Percentiles rank a stretch among this genome's conserved stretches.
These are phyloP conservation scores for Leccinum longicurvipes DNA, from an alignment of 768 basidiomycete species.

Conservation along the genomic window DNA sequence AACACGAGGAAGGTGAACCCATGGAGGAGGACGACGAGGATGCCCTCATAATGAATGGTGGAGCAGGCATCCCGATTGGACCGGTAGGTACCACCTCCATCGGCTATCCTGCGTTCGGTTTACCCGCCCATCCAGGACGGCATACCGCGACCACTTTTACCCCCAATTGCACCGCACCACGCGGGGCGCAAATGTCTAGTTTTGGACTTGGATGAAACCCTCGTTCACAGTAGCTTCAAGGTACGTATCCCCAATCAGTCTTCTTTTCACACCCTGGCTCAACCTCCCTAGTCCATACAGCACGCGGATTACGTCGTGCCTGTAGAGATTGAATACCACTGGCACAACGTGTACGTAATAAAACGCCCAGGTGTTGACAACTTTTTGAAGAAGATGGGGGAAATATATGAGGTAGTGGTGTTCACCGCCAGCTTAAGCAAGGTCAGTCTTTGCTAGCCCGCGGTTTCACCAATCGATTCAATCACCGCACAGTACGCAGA, in stretches of 20 bases:
- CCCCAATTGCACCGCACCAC: slow-evolving; percentile 76
- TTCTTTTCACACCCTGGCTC: slow-evolving; percentile 6
- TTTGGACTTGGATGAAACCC: slow-evolving; percentile 94
- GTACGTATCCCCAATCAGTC: slow-evolving; percentile 39
- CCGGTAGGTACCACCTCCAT: slow-evolving; percentile 56
- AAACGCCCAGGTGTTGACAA: slow-evolving; percentile 98
- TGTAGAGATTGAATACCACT: slow-evolving; percentile 97
- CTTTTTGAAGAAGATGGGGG: slow-evolving; percentile 97
- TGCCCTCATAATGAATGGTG: slow-evolving; percentile 82
- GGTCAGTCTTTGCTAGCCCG: slow-evolving; percentile 43
- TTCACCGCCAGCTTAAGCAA: slow-evolving; percentile 98
- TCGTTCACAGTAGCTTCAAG: slow-evolving; percentile 98
- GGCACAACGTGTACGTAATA: slow-evolving; percentile 98
- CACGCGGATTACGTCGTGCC: slow-evolving; percentile 98
- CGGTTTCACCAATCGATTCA: slow-evolving; percentile 5
- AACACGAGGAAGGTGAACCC: slow-evolving; percentile 55
- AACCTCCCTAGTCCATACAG: slow-evolving; percentile 66
- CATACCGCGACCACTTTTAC: slow-evolving; percentile 79
- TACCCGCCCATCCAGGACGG: slow-evolving; percentile 61
- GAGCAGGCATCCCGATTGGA: slow-evolving; percentile 92
- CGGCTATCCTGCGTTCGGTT: neutral
- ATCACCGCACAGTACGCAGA: slow-evolving; percentile 78
- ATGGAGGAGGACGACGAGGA: slow-evolving; percentile 86
- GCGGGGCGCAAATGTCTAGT: slow-evolving; percentile 92
- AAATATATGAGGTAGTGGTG: slow-evolving; percentile 96